Evolutionary conservation across 2,329 filamentous ascomycete species (phyloP).

Genomic region (Penicillium sp.): DNA sequence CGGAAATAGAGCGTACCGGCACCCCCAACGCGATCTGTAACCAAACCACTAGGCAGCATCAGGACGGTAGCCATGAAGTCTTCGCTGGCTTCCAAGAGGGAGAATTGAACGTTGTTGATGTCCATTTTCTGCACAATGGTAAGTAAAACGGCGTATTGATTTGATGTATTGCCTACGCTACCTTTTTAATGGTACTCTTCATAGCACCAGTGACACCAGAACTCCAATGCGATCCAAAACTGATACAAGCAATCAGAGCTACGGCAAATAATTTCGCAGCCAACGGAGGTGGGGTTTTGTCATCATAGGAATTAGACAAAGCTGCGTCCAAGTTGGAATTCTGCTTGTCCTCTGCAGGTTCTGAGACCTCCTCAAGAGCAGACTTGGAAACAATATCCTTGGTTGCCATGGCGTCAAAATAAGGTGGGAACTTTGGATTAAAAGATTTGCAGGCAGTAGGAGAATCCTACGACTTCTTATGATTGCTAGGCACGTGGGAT

Average conservation of each 20-base stretch:
- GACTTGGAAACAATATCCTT: constrained; percentile 9
- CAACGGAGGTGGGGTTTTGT: constrained; percentile 25
- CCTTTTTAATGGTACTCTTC: constrained; percentile 61
- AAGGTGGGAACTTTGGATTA: neutral
- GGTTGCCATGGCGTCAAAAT: neutral
- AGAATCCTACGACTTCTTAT: neutral
- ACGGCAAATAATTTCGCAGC: constrained; percentile 47
- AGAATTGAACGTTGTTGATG: constrained; percentile 61
- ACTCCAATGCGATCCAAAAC: constrained; percentile 61
- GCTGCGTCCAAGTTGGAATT: neutral
- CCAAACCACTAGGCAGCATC: constrained; percentile 54
- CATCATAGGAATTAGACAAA: constrained; percentile 8
- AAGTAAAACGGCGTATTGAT: neutral
- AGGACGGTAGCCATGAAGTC: constrained; percentile 61
- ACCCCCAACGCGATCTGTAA: constrained; percentile 60
- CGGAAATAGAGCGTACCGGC: constrained; percentile 40
- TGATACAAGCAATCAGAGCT: constrained; percentile 46
- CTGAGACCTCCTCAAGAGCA: constrained; percentile 1
- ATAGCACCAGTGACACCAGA: constrained; percentile 60
- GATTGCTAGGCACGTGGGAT: neutral
- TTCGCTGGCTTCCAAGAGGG: constrained; percentile 59
- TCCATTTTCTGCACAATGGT: constrained; percentile 45
- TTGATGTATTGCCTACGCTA: constrained; percentile 4
- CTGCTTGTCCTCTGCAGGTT: neutral
- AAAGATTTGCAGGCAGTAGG: neutral